Evolutionary conservation across 441 rosid genomes (phyloP).

Genomic region (Mallotus repandus): DNA sequence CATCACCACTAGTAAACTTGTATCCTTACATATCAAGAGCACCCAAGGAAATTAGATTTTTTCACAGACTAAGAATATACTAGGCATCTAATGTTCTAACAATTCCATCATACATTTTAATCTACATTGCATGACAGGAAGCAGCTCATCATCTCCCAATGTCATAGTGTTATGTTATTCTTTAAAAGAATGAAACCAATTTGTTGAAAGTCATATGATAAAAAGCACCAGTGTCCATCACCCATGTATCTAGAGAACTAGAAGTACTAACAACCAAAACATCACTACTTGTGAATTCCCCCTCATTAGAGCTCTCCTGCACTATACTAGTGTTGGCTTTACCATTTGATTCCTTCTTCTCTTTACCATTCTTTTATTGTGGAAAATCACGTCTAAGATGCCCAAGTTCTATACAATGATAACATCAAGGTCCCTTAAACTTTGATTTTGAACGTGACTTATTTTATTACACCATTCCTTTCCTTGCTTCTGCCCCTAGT

Average conservation of each 20-base stretch:
- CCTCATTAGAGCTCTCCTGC: background rate
- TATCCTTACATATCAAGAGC: background rate
- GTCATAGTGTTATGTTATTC: background rate
- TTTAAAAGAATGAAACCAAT: background rate
- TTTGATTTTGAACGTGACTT: background rate
- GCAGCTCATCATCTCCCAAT: background rate
- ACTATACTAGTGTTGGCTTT: background rate
- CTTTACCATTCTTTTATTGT: background rate
- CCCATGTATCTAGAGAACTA: background rate
- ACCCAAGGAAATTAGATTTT: background rate
- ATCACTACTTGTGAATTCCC: background rate
- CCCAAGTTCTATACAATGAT: background rate
- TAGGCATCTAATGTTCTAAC: background rate
- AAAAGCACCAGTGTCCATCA: background rate
- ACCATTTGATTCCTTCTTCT: slow-evolving; percentile 1
- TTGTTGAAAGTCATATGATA: background rate
- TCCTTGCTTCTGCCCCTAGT: background rate
- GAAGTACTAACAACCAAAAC: background rate
- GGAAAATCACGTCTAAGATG: background rate
- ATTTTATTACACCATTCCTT: background rate
- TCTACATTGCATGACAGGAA: background rate
- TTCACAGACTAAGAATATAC: background rate
- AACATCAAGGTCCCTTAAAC: background rate
- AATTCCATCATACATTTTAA: slow-evolving; percentile 1
- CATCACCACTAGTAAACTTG: background rate